Evolutionary conservation across 2,329 filamentous ascomycete species (phyloP).

Genomic region (Fusarium nodosum): DNA sequence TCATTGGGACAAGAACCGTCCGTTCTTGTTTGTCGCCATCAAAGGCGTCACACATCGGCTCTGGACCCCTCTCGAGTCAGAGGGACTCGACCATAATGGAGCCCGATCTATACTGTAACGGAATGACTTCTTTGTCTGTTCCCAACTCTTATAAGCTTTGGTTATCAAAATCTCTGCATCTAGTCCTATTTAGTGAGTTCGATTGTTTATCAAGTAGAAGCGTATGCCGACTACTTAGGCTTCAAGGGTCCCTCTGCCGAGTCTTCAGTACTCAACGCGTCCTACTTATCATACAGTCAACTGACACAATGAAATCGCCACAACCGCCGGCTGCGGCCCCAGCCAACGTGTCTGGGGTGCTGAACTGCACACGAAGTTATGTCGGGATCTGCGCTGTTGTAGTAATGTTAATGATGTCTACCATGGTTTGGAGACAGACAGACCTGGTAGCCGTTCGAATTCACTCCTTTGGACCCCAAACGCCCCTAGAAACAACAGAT

Average conservation of each 20-base stretch:
- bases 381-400: conserved; percentile 34
- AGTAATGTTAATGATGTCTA: conserved; percentile 41
- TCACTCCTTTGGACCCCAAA: conserved; percentile 21
- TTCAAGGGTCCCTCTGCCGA: conserved; percentile 1
- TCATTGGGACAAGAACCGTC: conserved; percentile 9
- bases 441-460: conserved; percentile 33
- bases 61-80: background rate
- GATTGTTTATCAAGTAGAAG: background rate
- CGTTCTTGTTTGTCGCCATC: conserved; percentile 11
- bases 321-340: conserved; percentile 6
- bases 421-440: conserved; percentile 34
- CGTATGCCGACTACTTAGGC: conserved; percentile 28
- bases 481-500: conserved; percentile 4
- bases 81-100: conserved; percentile 4
- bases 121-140: background rate
- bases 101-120: background rate
- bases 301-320: conserved; percentile 28
- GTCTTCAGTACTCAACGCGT: background rate
- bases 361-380: conserved; percentile 36
- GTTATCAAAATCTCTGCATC: conserved; percentile 3
- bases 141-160: background rate
- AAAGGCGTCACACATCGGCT: conserved; percentile 21
- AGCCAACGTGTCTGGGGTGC: background rate
- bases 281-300: background rate
- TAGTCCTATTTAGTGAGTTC: conserved; percentile 2